Percentiles rank a stretch among this genome's conserved stretches.
phyloP scores from a whole-genome alignment of 805 yeast genomes.

The Pichia ethanolica region DNA sequence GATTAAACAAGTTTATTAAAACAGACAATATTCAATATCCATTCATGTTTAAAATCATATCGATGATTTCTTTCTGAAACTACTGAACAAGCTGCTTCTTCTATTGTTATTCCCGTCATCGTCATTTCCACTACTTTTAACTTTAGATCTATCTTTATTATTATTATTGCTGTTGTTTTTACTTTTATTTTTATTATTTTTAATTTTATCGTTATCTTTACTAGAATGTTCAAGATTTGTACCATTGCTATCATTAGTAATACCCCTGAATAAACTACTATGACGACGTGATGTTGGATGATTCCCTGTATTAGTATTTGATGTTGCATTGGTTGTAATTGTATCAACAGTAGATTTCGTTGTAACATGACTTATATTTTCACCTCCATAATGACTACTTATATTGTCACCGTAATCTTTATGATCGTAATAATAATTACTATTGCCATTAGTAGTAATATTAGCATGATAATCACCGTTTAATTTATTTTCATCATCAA shows the following conservation, averaged over 20 bases:
- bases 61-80: neutral
- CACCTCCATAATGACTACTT: neutral
- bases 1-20: too few relatives aligned
- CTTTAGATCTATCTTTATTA: neutral
- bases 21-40: too few relatives aligned
- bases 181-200: too few relatives aligned
- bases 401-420: neutral
- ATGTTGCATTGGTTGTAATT: neutral
- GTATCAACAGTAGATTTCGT: neutral
- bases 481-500: neutral
- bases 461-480: neutral
- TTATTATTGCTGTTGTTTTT: neutral
- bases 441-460: too few relatives aligned
- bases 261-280: neutral
- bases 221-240: too few relatives aligned
- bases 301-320: neutral
- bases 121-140: too few relatives aligned
- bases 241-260: neutral
- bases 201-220: too few relatives aligned
- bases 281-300: neutral
- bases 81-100: neutral
- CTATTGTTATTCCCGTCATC: neutral
- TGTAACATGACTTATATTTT: neutral
- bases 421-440: neutral
- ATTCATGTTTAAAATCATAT: neutral